Conservation (phyloP, 768 basidiomycete species). For the Lenzites betulinus region DNA sequence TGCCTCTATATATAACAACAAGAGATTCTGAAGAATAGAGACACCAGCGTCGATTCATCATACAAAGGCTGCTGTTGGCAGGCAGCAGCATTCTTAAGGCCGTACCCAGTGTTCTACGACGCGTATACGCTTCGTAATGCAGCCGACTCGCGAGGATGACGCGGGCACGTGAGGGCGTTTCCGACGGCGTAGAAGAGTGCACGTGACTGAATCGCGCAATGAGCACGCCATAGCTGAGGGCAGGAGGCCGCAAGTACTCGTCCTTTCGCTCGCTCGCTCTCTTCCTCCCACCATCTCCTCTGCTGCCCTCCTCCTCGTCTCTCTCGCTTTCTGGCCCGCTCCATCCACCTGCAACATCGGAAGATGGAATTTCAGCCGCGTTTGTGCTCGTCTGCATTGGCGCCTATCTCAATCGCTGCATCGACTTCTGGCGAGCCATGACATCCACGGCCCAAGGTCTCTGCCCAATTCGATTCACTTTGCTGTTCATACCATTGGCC, state of each 20-base stretch:
- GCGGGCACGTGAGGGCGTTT: conserved; percentile 3
- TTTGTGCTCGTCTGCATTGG: not conserved
- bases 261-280: conserved; percentile 12
- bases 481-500: not conserved
- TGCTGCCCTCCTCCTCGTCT: not conserved
- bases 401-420: not conserved
- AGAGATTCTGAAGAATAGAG: too few species aligned
- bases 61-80: too few species aligned
- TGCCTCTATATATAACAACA: too few species aligned
- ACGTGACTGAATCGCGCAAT: conserved; percentile 25
- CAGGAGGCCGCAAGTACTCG: too few species aligned
- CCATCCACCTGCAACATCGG: not conserved
- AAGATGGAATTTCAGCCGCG: too few species aligned
- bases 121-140: too few species aligned
- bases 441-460: not conserved
- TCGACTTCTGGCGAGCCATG: not conserved
- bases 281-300: conserved; percentile 21
- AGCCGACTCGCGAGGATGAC: too few species aligned
- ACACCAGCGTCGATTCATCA: too few species aligned
- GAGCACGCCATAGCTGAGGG: conserved; percentile 28
- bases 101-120: too few species aligned
- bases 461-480: not conserved
- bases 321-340: not conserved
- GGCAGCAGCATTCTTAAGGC: too few species aligned
- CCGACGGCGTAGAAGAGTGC: not conserved